Evolutionary conservation across 1,284 basidiomycete species (phyloP).

Genomic region (Ustilago trichophora): DNA sequence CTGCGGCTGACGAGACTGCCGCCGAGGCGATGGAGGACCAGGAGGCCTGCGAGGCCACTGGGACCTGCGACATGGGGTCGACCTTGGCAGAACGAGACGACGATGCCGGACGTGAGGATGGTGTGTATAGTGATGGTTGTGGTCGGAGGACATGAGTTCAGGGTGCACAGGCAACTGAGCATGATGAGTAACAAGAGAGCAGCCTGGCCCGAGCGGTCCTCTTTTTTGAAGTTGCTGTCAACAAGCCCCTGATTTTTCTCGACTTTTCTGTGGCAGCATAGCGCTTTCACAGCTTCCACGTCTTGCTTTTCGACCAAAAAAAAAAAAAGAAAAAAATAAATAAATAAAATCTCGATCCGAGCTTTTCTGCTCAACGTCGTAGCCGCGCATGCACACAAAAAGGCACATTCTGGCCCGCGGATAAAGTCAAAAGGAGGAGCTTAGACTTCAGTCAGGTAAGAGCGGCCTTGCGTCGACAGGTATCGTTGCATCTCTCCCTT

Average conservation of each 20-base stretch:
- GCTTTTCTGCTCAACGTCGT: slow-evolving; percentile 11
- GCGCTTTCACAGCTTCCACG: neutral
- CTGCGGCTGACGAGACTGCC: slow-evolving; percentile 9
- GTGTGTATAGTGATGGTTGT: neutral
- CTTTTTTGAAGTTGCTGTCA: too few relatives aligned
- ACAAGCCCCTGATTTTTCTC: neutral
- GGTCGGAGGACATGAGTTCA: neutral
- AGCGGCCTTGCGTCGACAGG: too few relatives aligned
- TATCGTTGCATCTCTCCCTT: too few relatives aligned
- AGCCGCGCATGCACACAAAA: slow-evolving; percentile 9
- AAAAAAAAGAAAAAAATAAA: too few relatives aligned
- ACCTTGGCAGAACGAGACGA: neutral
- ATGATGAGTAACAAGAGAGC: neutral
- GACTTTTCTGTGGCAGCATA: neutral
- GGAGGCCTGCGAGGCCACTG: slow-evolving; percentile 21
- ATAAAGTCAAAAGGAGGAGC: too few relatives aligned
- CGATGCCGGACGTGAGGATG: neutral
- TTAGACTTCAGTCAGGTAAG: too few relatives aligned
- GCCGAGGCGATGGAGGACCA: slow-evolving; percentile 20
- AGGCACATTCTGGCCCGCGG: too few relatives aligned
- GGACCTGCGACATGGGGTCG: slow-evolving; percentile 33
- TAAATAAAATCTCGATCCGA: slow-evolving; percentile 1
- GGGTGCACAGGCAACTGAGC: neutral
- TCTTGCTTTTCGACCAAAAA: too few relatives aligned
- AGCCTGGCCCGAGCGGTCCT: neutral